Evolutionary conservation across 208 protist genomes (phyloP).

Genomic region (Trypanosoma mega): DNA sequence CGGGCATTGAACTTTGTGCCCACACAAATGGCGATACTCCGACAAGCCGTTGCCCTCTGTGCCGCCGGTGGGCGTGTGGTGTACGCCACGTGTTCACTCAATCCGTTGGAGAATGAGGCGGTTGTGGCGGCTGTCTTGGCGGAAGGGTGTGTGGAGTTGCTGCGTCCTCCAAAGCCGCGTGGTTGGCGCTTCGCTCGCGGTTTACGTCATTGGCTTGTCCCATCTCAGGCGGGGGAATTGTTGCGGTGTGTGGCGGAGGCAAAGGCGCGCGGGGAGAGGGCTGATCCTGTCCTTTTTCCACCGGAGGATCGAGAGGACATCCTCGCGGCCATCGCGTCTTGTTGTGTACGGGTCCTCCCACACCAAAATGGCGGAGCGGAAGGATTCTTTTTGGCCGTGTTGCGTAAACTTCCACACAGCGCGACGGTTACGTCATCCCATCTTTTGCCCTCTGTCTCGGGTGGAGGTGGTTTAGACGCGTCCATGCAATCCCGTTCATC

Average conservation of each 20-base stretch:
- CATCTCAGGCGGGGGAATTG: conserved; percentile 56
- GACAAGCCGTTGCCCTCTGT: conserved; percentile 59
- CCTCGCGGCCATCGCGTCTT: conserved; percentile 14
- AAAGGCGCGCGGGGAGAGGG: conserved; percentile 29
- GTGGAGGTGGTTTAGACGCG: too few species aligned
- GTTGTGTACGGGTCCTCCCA: conserved; percentile 68
- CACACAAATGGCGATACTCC: conserved; percentile 76
- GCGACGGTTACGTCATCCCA: too few species aligned
- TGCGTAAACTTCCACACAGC: conserved; percentile 25
- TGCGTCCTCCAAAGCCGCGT: conserved; percentile 27
- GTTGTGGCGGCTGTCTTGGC: conserved; percentile 85
- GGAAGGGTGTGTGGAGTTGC: conserved; percentile 46
- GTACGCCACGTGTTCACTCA: conserved; percentile 96
- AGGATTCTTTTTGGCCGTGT: conserved; percentile 74
- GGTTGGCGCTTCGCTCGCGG: conserved; percentile 35
- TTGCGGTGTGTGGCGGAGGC: conserved; percentile 40
- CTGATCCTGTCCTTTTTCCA: conserved; percentile 44
- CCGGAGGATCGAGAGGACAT: conserved; percentile 4
- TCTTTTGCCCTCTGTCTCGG: too few species aligned
- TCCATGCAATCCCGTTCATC: too few species aligned
- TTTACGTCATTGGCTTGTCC: conserved; percentile 60
- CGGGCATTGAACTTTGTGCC: conserved; percentile 56
- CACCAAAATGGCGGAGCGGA: conserved; percentile 56
- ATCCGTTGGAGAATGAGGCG: conserved; percentile 97
- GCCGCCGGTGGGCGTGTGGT: conserved; percentile 82